A percentile compares a stretch with the other conserved stretches of the same genome.
These are phyloP conservation scores for Aspergillus neoniger DNA, from an alignment of 2,329 filamentous ascomycete genomes.

Conservation along the genomic window DNA sequence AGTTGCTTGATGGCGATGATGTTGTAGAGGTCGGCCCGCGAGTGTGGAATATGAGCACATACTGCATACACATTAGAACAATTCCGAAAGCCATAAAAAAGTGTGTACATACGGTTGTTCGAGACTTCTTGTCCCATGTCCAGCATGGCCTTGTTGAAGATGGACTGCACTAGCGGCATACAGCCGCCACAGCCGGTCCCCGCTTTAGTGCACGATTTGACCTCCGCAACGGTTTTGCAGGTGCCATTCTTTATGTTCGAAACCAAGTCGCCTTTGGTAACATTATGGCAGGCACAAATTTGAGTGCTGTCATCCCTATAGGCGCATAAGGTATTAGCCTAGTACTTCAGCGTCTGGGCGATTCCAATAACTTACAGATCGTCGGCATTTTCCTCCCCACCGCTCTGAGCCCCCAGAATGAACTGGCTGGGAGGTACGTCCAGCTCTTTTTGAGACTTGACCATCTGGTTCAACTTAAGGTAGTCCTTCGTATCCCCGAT, in stretches of 20 bases:
- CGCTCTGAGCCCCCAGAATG: slow-evolving; percentile 75
- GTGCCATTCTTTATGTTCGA: slow-evolving; percentile 71
- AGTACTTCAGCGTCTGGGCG: not conserved
- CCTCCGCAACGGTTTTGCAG: slow-evolving; percentile 77
- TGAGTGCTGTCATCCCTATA: slow-evolving; percentile 73
- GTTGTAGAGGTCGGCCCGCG: slow-evolving; percentile 85
- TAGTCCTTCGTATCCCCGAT: slow-evolving; percentile 91
- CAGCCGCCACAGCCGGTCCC: slow-evolving; percentile 90
- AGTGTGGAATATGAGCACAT: slow-evolving; percentile 81
- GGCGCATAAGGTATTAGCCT: not conserved
- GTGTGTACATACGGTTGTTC: slow-evolving; percentile 59
- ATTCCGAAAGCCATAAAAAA: not conserved
- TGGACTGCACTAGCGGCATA: slow-evolving; percentile 82
- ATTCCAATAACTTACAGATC: slow-evolving; percentile 58
- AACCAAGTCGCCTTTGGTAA: slow-evolving; percentile 79
- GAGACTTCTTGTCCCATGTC: slow-evolving; percentile 84
- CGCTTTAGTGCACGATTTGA: slow-evolving; percentile 89
- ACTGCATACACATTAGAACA: slow-evolving; percentile 44
- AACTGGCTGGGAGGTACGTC: slow-evolving; percentile 79
- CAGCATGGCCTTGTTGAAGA: slow-evolving; percentile 87
- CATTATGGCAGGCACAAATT: slow-evolving; percentile 91
- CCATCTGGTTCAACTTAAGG: slow-evolving; percentile 82
- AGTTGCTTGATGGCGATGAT: slow-evolving; percentile 81
- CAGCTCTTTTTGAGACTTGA: slow-evolving; percentile 77
- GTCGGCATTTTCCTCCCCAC: slow-evolving; percentile 71